A percentile compares a stretch with the other conserved stretches of the same genome.
phyloP scores from a whole-genome alignment of 148 eudicot genomes.

The Rhododendron ferrugineum region DNA sequence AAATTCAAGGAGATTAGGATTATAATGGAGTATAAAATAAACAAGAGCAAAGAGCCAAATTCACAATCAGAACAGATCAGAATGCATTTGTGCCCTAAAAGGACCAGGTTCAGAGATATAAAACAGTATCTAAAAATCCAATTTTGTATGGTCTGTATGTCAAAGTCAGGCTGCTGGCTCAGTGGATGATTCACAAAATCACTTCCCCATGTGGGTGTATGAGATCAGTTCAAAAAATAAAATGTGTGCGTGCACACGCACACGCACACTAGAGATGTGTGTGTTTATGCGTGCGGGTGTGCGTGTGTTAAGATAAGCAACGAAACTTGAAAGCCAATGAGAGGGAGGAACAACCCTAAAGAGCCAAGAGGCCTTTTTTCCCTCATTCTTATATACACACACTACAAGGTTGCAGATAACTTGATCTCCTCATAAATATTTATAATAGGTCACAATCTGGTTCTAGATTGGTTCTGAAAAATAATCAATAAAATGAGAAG shows the following conservation, averaged over 20 bases:
- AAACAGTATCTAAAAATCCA: neutral
- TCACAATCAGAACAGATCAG: neutral
- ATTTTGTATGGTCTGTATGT: neutral
- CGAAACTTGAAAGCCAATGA: neutral
- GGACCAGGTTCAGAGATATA: neutral
- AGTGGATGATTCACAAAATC: slow-evolving; percentile 1
- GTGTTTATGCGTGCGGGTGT: too few relatives aligned
- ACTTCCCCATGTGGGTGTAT: too few relatives aligned
- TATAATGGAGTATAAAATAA: neutral
- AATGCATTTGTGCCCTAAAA: neutral
- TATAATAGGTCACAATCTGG: neutral
- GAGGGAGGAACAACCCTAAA: neutral
- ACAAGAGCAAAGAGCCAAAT: slow-evolving; percentile 6
- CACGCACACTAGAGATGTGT: too few relatives aligned
- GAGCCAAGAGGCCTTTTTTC: neutral
- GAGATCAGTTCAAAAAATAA: neutral
- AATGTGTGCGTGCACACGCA: too few relatives aligned
- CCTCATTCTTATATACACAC: neutral
- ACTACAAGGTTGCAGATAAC: neutral
- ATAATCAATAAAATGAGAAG: neutral
- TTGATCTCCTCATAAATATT: neutral
- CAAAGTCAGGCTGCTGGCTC: neutral
- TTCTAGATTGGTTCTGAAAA: neutral
- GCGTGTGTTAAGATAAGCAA: neutral
- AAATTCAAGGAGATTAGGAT: slow-evolving; percentile 33